Evolutionary conservation across 1,284 basidiomycete genomes (phyloP), one percentile per base, ranked within the genome.

Genomic region (Leccinum solheimii): DNA sequence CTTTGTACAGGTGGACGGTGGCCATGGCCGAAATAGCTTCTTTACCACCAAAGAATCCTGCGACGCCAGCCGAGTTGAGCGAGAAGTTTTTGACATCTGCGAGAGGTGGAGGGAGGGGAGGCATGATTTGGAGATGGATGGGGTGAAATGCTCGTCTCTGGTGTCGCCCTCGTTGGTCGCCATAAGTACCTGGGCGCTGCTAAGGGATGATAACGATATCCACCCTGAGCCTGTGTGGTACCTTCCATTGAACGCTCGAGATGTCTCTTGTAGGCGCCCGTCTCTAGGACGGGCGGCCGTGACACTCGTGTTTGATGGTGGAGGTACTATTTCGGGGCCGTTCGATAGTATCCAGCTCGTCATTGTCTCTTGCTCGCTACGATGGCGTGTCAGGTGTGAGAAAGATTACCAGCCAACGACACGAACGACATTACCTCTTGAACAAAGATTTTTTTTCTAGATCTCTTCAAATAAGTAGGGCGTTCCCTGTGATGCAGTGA

Each of bases 11-110:
- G 32, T 71, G 68, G 34, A 76, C 64, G 6, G 68, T 70, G 9
- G 56, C 59, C 71, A 75, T 76, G 14, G 74, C 71, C 0, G 67
- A 64, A 32, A 75, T 62, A 3, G 71, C 75, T 55, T 75, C 71
- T 34, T 76, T 61, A 14, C 75, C 75, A 0, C 74, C 75, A 11
- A 74, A 76, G 23, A 67, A 68, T 0, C 71, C 73, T 19, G 68
- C 65, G 5, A 72, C 64, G 1, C 64, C 73, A 23, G 70, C 62
- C 4, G 57, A 61, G 43, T 75, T 62, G 45, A 88, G 70, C 10
- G 84, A 34, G 34, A 73, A 65, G 19, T 59, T 57, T 19, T 13
- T 19, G 19, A 60, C 43, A 40, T n/a, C 2, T 0, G 30, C 27
- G 21, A 73, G 57, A n/a, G 68, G 65, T 7, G 11, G 51, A 8